Evolutionary conservation across 768 basidiomycete genomes (phyloP).

Genomic region (Boletellus ananiceps): DNA sequence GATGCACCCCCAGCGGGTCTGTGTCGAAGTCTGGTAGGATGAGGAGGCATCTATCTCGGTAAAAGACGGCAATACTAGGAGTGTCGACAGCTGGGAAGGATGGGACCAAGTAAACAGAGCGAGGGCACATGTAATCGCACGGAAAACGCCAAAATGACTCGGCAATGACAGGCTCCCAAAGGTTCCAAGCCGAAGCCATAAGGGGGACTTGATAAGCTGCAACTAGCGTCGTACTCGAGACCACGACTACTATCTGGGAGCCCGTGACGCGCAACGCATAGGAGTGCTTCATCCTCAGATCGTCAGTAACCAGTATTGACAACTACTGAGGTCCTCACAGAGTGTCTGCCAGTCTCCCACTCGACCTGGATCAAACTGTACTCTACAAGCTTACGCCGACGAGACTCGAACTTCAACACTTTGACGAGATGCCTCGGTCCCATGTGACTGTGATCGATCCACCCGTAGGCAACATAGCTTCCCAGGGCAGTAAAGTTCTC

Average conservation of each 20-base stretch:
- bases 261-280: conserved; percentile 8
- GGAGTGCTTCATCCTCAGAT: neutral
- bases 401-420: conserved; percentile 1
- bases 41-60: conserved; percentile 8
- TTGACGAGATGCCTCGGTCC: neutral
- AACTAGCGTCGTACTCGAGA: conserved; percentile 1
- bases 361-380: neutral
- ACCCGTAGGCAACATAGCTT: conserved; percentile 8
- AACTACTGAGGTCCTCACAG: neutral
- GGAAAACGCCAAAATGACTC: conserved; percentile 8
- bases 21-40: conserved; percentile 8
- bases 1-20: conserved; percentile 6
- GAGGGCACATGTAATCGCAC: conserved; percentile 5
- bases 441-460: neutral
- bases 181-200: neutral
- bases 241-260: conserved; percentile 5
- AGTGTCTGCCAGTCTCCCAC: neutral
- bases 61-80: conserved; percentile 8
- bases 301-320: neutral
- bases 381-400: neutral
- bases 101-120: conserved; percentile 9
- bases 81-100: conserved; percentile 8
- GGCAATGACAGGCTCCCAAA: neutral
- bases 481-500: conserved; percentile 1
- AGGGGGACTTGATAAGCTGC: conserved; percentile 4